These are phyloP conservation scores for Clarkia xantiana DNA, from an alignment of 345 rosid genomes.

Conservation along the genomic window DNA sequence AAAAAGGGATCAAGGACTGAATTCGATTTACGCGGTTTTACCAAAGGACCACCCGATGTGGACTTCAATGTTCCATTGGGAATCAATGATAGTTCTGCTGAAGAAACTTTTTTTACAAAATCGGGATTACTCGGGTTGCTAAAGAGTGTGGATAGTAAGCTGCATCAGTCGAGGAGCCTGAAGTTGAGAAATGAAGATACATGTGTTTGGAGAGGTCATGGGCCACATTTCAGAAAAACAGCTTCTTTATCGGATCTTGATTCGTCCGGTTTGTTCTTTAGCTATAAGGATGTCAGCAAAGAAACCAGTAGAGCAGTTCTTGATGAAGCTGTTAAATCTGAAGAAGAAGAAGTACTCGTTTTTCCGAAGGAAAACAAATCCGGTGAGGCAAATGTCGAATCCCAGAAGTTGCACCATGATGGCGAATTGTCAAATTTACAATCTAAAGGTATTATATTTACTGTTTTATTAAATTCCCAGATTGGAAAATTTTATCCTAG, in stretches of 20 bases:
- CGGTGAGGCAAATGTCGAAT: no score
- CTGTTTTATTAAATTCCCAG: no score
- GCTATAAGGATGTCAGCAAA: background rate
- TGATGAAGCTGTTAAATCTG: no score
- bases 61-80: background rate
- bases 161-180: constrained; percentile 1
- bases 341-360: no score
- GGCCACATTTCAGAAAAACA: background rate
- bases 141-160: background rate
- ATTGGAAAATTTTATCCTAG: no score
- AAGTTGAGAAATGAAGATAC: background rate
- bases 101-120: background rate
- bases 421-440: no score
- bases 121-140: background rate
- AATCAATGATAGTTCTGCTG: background rate
- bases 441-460: no score
- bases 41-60: background rate
- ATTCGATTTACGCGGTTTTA: background rate
- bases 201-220: background rate
- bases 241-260: constrained; percentile 3
- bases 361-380: no score
- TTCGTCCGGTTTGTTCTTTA: background rate
- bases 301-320: no score
- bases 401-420: no score
- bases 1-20: background rate